These are phyloP conservation scores for Chrysanthemum lavandulifolium DNA, from an alignment of 129 eudicot genomes.

Conservation along the genomic window DNA sequence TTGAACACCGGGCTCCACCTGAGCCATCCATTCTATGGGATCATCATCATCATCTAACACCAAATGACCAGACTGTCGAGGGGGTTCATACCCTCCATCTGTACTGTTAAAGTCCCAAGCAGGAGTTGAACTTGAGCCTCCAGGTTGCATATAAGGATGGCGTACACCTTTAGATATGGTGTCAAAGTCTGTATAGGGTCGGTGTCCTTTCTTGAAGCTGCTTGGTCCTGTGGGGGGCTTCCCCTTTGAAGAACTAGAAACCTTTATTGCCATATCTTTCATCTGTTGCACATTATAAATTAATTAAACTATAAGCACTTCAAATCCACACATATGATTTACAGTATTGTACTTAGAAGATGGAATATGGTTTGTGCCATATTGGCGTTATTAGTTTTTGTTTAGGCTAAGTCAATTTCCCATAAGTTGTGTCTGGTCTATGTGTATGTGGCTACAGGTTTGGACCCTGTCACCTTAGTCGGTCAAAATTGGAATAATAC, in stretches of 20 bases:
- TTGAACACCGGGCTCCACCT: conserved; percentile 96
- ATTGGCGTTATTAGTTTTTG: no score
- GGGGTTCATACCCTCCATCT: conserved; percentile 48
- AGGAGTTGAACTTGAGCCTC: conserved; percentile 60
- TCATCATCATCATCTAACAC: conserved; percentile 76
- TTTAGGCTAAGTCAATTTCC: no score
- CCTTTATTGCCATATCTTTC: conserved; percentile 85
- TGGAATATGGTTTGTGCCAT: background rate
- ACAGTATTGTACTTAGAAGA: background rate
- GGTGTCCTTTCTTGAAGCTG: conserved; percentile 51
- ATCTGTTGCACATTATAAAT: conserved; percentile 41
- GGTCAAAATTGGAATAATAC: background rate
- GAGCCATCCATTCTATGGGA: conserved; percentile 94
- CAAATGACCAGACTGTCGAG: conserved; percentile 61
- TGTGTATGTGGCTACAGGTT: background rate
- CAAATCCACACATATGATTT: background rate
- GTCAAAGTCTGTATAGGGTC: conserved; percentile 58
- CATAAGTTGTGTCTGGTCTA: background rate
- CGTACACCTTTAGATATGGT: conserved; percentile 53
- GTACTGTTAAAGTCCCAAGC: conserved; percentile 67
- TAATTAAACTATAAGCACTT: conserved; percentile 13
- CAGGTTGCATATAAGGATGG: conserved; percentile 51
- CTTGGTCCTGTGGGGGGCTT: conserved; percentile 53
- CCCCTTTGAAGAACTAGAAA: conserved; percentile 54
- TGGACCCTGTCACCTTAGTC: background rate